A percentile compares a stretch with the other conserved stretches of the same genome.
phyloP scores from a whole-genome alignment of 352 stramenopile genomes.

The Nothophytophthora sp. region DNA sequence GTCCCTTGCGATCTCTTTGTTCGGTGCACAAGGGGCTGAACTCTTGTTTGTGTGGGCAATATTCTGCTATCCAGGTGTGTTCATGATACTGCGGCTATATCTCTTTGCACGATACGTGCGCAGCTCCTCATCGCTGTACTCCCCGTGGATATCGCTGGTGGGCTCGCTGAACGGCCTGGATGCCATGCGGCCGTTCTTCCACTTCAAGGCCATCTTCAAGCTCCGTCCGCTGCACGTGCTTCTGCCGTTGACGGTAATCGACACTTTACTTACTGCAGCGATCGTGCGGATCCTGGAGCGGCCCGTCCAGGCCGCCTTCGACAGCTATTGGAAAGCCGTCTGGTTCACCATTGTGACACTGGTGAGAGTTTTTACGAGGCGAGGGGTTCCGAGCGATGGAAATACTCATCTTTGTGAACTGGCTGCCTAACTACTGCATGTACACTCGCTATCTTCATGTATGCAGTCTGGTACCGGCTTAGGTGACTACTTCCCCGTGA shows the following conservation, averaged over 20 bases:
- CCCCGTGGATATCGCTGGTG: slow-evolving; percentile 74
- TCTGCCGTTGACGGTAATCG: slow-evolving; percentile 55
- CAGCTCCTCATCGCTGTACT: slow-evolving; percentile 70
- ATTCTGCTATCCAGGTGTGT: slow-evolving; percentile 37
- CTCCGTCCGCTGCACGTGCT: slow-evolving; percentile 60
- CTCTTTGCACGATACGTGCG: slow-evolving; percentile 69
- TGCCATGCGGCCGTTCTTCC: slow-evolving; percentile 74
- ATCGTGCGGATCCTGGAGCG: slow-evolving; percentile 76
- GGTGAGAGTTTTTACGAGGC: slow-evolving; percentile 46
- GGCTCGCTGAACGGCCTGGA: slow-evolving; percentile 78
- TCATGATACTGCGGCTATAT: slow-evolving; percentile 70
- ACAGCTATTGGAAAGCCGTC: slow-evolving; percentile 72
- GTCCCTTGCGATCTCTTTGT: no score
- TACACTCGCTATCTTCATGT: not conserved
- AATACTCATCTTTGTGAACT: no score
- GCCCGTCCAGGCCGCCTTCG: slow-evolving; percentile 57
- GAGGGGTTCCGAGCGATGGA: no score
- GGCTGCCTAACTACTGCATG: no score
- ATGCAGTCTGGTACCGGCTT: slow-evolving; percentile 67
- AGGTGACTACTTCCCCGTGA: slow-evolving; percentile 74
- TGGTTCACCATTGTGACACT: slow-evolving; percentile 74
- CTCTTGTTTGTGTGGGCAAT: not conserved
- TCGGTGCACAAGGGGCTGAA: no score
- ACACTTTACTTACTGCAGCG: slow-evolving; percentile 61
- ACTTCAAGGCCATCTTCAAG: slow-evolving; percentile 84